Conservation (phyloP, 1,284 basidiomycete genomes). For the Moesziomyces globuligerus region DNA sequence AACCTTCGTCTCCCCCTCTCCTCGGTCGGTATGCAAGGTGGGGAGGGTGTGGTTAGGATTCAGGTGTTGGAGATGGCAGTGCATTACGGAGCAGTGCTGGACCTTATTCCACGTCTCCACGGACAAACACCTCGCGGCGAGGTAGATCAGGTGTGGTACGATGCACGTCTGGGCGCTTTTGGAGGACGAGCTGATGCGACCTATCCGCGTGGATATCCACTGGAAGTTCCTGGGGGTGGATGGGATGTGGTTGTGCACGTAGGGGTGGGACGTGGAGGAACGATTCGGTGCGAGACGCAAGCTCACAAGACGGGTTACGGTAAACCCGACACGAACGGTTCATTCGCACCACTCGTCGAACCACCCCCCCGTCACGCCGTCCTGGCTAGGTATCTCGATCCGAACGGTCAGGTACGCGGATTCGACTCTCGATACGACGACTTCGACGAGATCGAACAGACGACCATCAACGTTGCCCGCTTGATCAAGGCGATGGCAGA, state of each 20-base stretch:
- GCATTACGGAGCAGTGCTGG: constrained; percentile 36
- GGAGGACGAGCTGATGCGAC: too few species aligned
- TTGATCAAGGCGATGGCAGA: constrained; percentile 25
- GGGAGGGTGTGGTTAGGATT: constrained; percentile 14
- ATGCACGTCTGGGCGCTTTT: constrained; percentile 12
- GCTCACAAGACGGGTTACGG: constrained; percentile 43
- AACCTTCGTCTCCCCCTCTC: neutral
- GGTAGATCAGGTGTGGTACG: constrained; percentile 36
- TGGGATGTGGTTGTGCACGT: constrained; percentile 49
- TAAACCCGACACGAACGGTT: constrained; percentile 18
- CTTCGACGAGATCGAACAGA: constrained; percentile 19
- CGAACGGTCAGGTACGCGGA: constrained; percentile 16
- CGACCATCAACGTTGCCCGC: constrained; percentile 7
- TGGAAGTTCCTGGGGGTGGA: constrained; percentile 4
- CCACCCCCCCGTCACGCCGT: neutral
- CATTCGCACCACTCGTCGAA: constrained; percentile 12
- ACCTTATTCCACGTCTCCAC: constrained; percentile 36
- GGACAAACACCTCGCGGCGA: too few species aligned
- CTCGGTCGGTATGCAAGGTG: neutral
- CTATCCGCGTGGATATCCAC: constrained; percentile 34
- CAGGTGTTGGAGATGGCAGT: constrained; percentile 46
- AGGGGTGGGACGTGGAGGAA: constrained; percentile 31
- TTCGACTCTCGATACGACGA: constrained; percentile 28
- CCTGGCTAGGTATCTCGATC: constrained; percentile 7
- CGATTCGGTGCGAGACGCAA: constrained; percentile 35